Evolutionary conservation across 768 basidiomycete species (phyloP).

Genomic region (Phaeolepiota aurea): DNA sequence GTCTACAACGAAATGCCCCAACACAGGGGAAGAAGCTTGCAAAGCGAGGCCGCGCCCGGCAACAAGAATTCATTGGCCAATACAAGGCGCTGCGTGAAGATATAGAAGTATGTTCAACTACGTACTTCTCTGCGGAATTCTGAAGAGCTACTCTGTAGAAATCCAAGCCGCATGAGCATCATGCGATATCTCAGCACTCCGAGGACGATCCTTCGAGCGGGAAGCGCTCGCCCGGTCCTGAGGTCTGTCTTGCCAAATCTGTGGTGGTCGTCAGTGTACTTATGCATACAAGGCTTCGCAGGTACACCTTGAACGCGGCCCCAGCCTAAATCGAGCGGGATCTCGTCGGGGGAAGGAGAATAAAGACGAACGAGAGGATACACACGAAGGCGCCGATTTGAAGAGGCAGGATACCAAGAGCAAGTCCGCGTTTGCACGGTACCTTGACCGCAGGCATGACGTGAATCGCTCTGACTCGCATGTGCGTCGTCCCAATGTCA

Average conservation of each 20-base stretch:
- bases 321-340: not conserved
- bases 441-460: not conserved
- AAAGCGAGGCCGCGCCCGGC: not conserved
- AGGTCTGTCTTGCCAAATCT: not conserved
- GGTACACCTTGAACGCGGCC: not conserved
- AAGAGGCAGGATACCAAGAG: not conserved
- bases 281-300: not conserved
- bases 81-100: not conserved
- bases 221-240: not conserved
- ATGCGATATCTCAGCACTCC: not conserved
- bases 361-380: not conserved
- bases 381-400: not conserved
- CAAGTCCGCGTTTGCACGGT: not conserved
- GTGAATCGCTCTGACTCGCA: not conserved
- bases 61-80: not conserved
- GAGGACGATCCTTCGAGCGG: not conserved
- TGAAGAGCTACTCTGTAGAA: not conserved
- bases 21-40: constrained; percentile 1
- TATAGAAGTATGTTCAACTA: not conserved
- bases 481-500: not conserved
- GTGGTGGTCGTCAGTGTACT: too few relatives aligned
- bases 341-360: not conserved
- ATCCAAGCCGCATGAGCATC: not conserved
- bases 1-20: not conserved
- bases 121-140: not conserved